Evolutionary conservation across 2,329 filamentous ascomycete genomes (phyloP), one percentile per base, ranked within the genome.

Genomic region (Arthrobotrys conoides): DNA sequence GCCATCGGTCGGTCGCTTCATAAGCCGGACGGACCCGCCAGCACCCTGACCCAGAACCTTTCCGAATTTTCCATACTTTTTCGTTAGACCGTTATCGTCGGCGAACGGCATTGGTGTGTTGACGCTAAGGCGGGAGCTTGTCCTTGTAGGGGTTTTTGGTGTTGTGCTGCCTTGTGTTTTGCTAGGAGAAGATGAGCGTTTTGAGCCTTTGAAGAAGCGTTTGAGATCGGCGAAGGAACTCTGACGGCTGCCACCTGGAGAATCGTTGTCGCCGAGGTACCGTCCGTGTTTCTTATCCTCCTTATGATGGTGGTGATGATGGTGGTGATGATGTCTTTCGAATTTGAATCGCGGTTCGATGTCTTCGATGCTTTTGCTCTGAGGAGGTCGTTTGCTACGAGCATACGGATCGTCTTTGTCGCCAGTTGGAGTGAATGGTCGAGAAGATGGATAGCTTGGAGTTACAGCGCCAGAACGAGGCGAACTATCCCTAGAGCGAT

Each of bases 31-130:
- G 0, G 95, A 98, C 27, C 96, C 96, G 64, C 96, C 96, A 30
- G 96, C 96, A 27, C 96, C 96, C 30, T 95, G 95, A 4, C 96
- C 96, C 12, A 99, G 88, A 0, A 98, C 93, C 83, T 93, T 96
- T 72, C 95, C 96, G 80, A 99, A 91, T 83, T 97, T 98, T 55
- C 96, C 96, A 84, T 98, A 99, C 83, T 95, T 97, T 72, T 92
- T 93, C 59, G 92, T 89, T 20, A 98, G 86, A 2, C 94, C 93
- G 83, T 98, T 94, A 81, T 98, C 95, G 82, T 98, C 95, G 22
- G 92, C 93, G 84, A 99, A 99, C 0, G 96, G 96, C 44, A 80
- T 67, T 91, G 91, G 77, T 88, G 87, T 1, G 86, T 85, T 8
- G 18, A 73, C 33, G 51, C 86, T 87, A 9, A 86, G 85, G 24